phyloP scores from a whole-genome alignment of 202 grass and related monocot species.

The Musa balbisiana region DNA sequence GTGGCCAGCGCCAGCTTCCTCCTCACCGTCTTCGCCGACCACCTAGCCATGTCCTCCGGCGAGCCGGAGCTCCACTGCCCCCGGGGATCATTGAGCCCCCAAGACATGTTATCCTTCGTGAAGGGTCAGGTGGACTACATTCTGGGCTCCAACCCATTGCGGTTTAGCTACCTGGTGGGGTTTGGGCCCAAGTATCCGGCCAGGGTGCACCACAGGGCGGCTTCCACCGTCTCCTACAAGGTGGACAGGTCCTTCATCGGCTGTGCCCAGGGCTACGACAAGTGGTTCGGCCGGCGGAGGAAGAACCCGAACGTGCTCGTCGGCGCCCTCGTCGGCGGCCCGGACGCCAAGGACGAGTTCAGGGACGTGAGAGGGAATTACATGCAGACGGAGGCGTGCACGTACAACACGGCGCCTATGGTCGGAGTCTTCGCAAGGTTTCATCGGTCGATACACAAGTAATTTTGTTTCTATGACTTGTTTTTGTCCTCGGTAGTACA shows the following conservation, averaged over 20 bases:
- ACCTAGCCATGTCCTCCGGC: not conserved
- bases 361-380: constrained; percentile 62
- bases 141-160: not conserved
- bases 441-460: not conserved
- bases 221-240: not conserved
- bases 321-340: constrained; percentile 7
- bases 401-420: constrained; percentile 87
- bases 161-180: constrained; percentile 7
- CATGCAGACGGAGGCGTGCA: constrained; percentile 97
- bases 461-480: too few relatives aligned
- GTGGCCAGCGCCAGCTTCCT: constrained; percentile 7
- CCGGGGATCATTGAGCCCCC: not conserved
- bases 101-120: not conserved
- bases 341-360: constrained; percentile 26
- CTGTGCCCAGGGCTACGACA: constrained; percentile 3
- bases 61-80: not conserved
- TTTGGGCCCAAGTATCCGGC: constrained; percentile 2
- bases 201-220: constrained; percentile 11
- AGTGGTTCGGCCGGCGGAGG: not conserved
- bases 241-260: constrained; percentile 5
- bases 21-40: constrained; percentile 4
- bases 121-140: constrained; percentile 9
- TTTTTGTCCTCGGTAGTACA: too few relatives aligned
- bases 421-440: constrained; percentile 59
- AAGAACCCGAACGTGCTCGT: not conserved